Base-by-base conservation (phyloP, 768 basidiomycete species). In the Agaricus subrufescens region DNA sequence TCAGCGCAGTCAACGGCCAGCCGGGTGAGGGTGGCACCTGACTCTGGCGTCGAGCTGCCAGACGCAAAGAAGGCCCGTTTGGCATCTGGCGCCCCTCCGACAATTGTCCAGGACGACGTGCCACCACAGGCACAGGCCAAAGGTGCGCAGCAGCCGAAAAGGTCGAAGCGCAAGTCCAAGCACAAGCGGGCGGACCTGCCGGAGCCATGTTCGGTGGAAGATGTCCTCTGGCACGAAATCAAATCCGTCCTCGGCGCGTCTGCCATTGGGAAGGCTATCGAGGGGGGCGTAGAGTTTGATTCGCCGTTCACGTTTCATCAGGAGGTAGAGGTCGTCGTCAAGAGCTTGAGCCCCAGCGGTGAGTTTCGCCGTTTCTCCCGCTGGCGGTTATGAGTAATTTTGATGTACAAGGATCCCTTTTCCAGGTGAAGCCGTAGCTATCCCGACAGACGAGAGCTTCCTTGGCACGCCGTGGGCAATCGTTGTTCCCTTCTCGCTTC, bases 401-500 rank as follows among this genome's bases (percentile, higher is more conserved):
- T n/a, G 30, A 29, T 45, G 19, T 12, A 15, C 26, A 34, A 12
- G 31, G 25, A 12, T 42, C 57, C n/a, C 40, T 58, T 29, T 45
- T 51, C 0, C 67, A 91, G 90, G 89, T 50, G 83, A 86, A 60
- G 86, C 85, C 0, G 73, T 93, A 12, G 88, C 84, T 0, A 63
- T 81, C 10, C 75, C 80, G 3, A 74, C 71, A 0, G 67, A 77
- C 4, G 71, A 69, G 6, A 67, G 70, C 52, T 76, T 77, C 0
- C 19, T 12, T 12, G 38, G 46, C 12, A 45, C 31, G 2, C 79
- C 85, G 25, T 98, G 96, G 92, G 87, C 87, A 0, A 74, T 98
- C 37, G 76, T 91, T 34, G 82, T 89, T 0, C 96, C 96, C 0
- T 91, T 94, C 61, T 81, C 86, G 1, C 78, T 98, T 8, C 92